Percentiles rank a stretch among this genome's conserved stretches.
phyloP scores from a whole-genome alignment of 257 asterid genomes.

The Plectranthus barbatus region DNA sequence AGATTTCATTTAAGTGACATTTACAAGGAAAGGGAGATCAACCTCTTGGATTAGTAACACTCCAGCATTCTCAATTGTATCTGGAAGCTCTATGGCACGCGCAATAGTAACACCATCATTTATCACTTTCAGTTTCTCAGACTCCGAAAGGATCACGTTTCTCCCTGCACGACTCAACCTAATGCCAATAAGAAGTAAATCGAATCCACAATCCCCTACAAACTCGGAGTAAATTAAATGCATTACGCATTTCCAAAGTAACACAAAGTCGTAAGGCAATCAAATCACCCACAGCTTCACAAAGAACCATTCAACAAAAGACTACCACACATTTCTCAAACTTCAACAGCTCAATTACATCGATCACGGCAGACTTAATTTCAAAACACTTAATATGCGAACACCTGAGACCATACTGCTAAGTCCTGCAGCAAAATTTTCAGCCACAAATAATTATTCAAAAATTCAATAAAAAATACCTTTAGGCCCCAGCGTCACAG shows the following conservation, averaged over 20 bases:
- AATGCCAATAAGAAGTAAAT: slow-evolving; percentile 2
- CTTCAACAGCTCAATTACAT: not conserved
- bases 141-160: slow-evolving; percentile 74
- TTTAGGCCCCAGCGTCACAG: slow-evolving; percentile 89
- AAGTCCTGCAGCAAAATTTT: too few relatives aligned
- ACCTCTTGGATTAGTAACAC: slow-evolving; percentile 85
- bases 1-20: not conserved
- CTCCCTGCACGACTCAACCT: slow-evolving; percentile 44
- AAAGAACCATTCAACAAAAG: not conserved
- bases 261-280: not conserved
- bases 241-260: not conserved
- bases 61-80: slow-evolving; percentile 85
- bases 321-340: not conserved
- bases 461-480: slow-evolving; percentile 24
- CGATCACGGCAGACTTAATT: not conserved
- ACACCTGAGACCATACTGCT: not conserved
- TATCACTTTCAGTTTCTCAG: slow-evolving; percentile 56
- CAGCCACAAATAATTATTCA: not conserved
- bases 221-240: not conserved
- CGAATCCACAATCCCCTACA: not conserved
- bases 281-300: not conserved
- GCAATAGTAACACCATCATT: slow-evolving; percentile 95
- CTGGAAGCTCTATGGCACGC: slow-evolving; percentile 82
- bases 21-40: not conserved
- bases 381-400: not conserved